A percentile compares a stretch with the other conserved stretches of the same genome.
phyloP scores from a whole-genome alignment of 345 rosid species.

The Bruguiera gymnorhiza region DNA sequence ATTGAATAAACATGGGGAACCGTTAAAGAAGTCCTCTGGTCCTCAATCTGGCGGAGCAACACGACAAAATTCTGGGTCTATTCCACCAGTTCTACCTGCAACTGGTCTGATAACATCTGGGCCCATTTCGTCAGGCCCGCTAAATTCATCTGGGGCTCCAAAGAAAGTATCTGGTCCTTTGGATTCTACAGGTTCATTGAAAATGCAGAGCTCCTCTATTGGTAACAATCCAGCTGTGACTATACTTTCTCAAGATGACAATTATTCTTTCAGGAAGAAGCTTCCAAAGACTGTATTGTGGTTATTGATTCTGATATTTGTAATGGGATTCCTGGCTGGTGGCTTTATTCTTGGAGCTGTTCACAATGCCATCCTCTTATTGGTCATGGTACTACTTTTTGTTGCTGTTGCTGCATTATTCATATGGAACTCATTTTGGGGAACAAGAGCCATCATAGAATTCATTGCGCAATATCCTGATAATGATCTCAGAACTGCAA shows the following conservation, averaged over 20 bases:
- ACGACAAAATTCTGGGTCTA: conserved; percentile 17
- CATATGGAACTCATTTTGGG: conserved; percentile 73
- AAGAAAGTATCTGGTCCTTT: conserved; percentile 22
- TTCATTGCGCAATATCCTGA: conserved; percentile 73
- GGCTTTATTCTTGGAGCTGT: conserved; percentile 83
- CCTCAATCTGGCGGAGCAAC: conserved; percentile 25
- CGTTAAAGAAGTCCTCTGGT: conserved; percentile 21
- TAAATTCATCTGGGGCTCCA: conserved; percentile 16
- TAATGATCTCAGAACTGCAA: conserved; percentile 85
- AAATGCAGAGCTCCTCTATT: conserved; percentile 7
- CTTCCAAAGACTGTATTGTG: conserved; percentile 69
- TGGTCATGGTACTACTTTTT: conserved; percentile 63
- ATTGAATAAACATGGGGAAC: conserved; percentile 24
- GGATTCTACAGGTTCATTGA: conserved; percentile 15
- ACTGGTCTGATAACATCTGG: conserved; percentile 24
- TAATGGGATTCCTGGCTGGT: conserved; percentile 80
- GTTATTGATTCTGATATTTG: conserved; percentile 62
- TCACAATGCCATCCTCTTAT: conserved; percentile 70
- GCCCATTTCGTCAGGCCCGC: conserved; percentile 15
- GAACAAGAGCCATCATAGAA: conserved; percentile 55
- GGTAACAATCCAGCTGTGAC: conserved; percentile 18
- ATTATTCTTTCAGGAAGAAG: conserved; percentile 53
- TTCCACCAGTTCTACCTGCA: conserved; percentile 22
- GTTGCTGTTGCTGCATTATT: conserved; percentile 53
- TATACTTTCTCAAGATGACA: conserved; percentile 20